Conservation (phyloP, 139 green algal species). For the Micromonas pusilla region DNA sequence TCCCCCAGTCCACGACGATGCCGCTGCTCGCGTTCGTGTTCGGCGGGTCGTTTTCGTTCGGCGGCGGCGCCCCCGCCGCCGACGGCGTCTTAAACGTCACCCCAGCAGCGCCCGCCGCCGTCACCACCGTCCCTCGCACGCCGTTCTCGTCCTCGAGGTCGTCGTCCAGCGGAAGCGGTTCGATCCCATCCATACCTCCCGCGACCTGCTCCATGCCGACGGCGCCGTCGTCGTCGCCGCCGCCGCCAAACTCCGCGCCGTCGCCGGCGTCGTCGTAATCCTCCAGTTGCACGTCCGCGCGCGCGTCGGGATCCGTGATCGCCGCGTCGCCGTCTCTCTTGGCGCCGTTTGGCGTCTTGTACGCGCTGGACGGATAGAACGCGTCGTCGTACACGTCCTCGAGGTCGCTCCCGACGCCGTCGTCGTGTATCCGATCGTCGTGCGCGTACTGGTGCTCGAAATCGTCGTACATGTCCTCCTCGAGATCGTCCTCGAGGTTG, state of each 20-base stretch:
- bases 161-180: neutral
- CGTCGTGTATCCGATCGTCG: neutral
- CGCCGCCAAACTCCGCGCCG: too few species aligned
- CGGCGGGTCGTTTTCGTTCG: too few species aligned
- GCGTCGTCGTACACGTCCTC: neutral
- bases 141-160: neutral
- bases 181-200: neutral
- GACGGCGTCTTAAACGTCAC: neutral
- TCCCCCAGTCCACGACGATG: neutral
- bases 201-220: neutral
- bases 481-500: neutral
- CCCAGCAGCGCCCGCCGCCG: neutral
- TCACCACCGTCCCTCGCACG: neutral
- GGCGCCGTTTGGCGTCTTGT: too few species aligned
- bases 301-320: neutral
- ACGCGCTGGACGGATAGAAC: too few species aligned
- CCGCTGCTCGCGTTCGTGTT: neutral
- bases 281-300: neutral
- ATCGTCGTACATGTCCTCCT: neutral
- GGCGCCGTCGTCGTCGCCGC: too few species aligned
- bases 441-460: neutral
- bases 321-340: too few species aligned
- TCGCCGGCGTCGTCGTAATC: conserved; percentile 9
- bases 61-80: neutral
- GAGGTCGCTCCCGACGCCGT: neutral